These are phyloP conservation scores for Lyophyllum decastes DNA, from an alignment of 768 basidiomycete genomes.

Conservation along the genomic window DNA sequence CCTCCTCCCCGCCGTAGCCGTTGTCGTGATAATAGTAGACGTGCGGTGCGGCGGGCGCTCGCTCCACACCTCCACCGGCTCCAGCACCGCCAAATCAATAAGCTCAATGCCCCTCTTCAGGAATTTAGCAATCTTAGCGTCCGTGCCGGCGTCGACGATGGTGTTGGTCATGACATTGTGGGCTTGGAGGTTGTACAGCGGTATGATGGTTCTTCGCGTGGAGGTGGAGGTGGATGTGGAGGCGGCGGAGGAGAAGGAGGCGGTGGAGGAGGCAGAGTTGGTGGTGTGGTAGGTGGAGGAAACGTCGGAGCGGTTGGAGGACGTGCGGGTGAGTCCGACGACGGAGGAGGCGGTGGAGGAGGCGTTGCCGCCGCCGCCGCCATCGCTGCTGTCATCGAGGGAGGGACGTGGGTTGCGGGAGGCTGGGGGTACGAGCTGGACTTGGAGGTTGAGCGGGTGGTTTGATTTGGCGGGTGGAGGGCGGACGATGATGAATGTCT, in stretches of 20 bases:
- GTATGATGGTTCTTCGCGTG: slow-evolving; percentile 75
- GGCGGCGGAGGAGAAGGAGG: slow-evolving; percentile 61
- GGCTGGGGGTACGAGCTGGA: slow-evolving; percentile 48
- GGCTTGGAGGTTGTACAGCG: slow-evolving; percentile 84
- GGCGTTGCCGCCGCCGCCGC: slow-evolving; percentile 24
- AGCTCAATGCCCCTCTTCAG: slow-evolving; percentile 73
- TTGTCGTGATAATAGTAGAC: neutral
- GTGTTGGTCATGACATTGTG: slow-evolving; percentile 88
- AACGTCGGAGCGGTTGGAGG: no score
- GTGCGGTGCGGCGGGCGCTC: slow-evolving; percentile 22
- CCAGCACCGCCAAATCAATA: slow-evolving; percentile 74
- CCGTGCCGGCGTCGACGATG: slow-evolving; percentile 86
- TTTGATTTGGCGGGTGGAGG: slow-evolving; percentile 7
- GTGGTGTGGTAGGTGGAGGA: slow-evolving; percentile 15
- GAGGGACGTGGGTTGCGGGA: slow-evolving; percentile 49
- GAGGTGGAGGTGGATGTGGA: slow-evolving; percentile 43
- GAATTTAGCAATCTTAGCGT: slow-evolving; percentile 83
- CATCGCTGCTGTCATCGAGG: slow-evolving; percentile 35
- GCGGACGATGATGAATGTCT: slow-evolving; percentile 15
- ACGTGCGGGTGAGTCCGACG: no score
- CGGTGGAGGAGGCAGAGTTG: slow-evolving; percentile 40
- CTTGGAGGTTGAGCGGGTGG: slow-evolving; percentile 16
- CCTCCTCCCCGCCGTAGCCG: slow-evolving; percentile 5
- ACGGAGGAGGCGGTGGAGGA: slow-evolving; percentile 55
- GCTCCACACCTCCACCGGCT: slow-evolving; percentile 78